phyloP scores from a whole-genome alignment of 192 early-diverging fungal species.

The Pilaira anomala region DNA sequence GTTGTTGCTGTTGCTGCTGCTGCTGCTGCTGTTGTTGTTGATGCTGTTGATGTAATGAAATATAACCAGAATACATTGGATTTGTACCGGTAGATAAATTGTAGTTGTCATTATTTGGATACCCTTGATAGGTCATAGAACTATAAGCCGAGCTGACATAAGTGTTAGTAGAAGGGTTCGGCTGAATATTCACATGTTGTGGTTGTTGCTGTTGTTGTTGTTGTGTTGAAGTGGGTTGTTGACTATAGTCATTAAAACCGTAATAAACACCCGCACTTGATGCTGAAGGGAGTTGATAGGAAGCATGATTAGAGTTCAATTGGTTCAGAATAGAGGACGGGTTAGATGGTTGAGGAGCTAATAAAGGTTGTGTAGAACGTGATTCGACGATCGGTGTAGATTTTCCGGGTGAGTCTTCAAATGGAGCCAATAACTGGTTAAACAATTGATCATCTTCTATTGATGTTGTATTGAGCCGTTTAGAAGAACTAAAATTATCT shows the following conservation, averaged over 20 bases:
- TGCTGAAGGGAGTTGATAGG: neutral
- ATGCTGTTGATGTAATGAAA: neutral
- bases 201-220: too few relatives aligned
- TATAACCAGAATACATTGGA: too few relatives aligned
- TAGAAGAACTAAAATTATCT: neutral
- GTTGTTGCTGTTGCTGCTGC: neutral
- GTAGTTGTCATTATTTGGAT: too few relatives aligned
- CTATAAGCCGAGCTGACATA: too few relatives aligned
- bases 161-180: neutral
- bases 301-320: neutral
- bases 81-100: too few relatives aligned
- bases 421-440: slow-evolving; percentile 10
- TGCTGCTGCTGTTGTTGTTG: neutral
- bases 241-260: too few relatives aligned
- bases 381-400: neutral
- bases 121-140: too few relatives aligned
- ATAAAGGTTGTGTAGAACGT: neutral
- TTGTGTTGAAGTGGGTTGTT: too few relatives aligned
- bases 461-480: neutral
- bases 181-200: neutral
- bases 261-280: neutral
- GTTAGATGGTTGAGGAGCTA: slow-evolving; percentile 10
- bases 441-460: slow-evolving; percentile 16
- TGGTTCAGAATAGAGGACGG: slow-evolving; percentile 2
- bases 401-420: slow-evolving; percentile 5